phyloP scores from a whole-genome alignment of 495 filamentous ascomycete species.

The Baudoinia panamericana region DNA sequence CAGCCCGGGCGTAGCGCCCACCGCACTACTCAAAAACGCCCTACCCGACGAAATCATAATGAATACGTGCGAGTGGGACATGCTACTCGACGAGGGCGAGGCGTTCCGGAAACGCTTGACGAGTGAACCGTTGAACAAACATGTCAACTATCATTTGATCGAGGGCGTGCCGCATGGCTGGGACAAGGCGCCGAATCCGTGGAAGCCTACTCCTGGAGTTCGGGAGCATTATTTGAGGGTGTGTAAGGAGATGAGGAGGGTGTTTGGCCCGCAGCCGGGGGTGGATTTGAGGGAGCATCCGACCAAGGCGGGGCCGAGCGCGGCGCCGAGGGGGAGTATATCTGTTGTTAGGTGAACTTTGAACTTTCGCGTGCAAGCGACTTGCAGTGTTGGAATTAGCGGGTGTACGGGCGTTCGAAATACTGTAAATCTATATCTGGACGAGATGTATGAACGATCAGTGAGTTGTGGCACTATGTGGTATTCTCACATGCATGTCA shows the following conservation, averaged over 20 bases:
- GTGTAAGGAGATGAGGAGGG: constrained; percentile 33
- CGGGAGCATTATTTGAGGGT: constrained; percentile 33
- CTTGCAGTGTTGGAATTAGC: too few species aligned
- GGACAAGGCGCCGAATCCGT: constrained; percentile 76
- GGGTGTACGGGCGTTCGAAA: too few species aligned
- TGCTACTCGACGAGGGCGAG: constrained; percentile 68
- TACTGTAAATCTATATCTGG: too few species aligned
- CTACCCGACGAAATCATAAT: constrained; percentile 56
- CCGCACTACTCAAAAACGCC: constrained; percentile 34
- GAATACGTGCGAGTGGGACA: constrained; percentile 83
- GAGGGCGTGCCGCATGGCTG: constrained; percentile 65
- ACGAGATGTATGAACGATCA: too few species aligned
- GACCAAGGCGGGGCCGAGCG: background rate
- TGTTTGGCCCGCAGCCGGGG: constrained; percentile 22
- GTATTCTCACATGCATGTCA: too few species aligned
- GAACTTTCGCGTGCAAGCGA: too few species aligned
- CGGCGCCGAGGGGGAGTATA: constrained; percentile 15
- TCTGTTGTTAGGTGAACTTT: constrained; percentile 15
- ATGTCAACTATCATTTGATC: constrained; percentile 55
- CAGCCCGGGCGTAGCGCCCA: constrained; percentile 47
- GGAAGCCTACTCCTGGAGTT: constrained; percentile 39
- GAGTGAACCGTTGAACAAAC: constrained; percentile 51
- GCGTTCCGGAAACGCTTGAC: constrained; percentile 49
- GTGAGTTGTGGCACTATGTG: too few species aligned
- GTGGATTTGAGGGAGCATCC: background rate